Percentiles rank a stretch among this genome's conserved stretches.
These are phyloP conservation scores for Neurospora sp. DNA, from an alignment of 2,329 filamentous ascomycete species.

Conservation along the genomic window DNA sequence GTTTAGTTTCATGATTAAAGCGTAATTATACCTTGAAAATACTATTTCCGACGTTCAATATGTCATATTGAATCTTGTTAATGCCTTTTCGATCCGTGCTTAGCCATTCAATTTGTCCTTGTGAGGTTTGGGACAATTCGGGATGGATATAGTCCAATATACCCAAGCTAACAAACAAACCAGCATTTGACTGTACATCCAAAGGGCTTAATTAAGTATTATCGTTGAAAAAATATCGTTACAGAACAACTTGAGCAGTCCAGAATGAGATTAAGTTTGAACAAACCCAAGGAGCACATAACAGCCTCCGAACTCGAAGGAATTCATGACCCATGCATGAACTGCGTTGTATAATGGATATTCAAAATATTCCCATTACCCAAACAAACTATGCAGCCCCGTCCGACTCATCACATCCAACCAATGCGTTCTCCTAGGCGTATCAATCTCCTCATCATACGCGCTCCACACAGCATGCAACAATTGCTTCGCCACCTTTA, in stretches of 20 bases:
- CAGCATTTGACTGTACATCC: background rate
- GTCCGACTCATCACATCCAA: constrained; percentile 30
- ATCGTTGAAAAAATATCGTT: background rate
- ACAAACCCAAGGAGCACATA: background rate
- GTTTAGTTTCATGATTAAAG: too few species aligned
- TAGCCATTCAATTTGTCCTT: too few species aligned
- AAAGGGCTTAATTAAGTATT: background rate
- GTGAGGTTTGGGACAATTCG: too few species aligned
- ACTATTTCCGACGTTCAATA: too few species aligned
- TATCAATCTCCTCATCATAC: constrained; percentile 28
- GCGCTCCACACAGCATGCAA: constrained; percentile 32
- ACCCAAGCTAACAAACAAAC: too few species aligned
- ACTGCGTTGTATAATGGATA: background rate
- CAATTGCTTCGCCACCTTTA: constrained; percentile 31
- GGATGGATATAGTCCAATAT: too few species aligned
- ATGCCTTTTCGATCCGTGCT: too few species aligned
- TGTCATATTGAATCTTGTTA: too few species aligned
- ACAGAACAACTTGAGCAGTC: background rate
- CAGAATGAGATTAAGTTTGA: background rate
- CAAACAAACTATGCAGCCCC: constrained; percentile 19
- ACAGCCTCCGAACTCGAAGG: background rate
- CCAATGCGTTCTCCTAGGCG: constrained; percentile 28
- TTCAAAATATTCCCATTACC: constrained; percentile 7
- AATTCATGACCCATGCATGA: background rate
- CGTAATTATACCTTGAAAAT: too few species aligned